These are phyloP conservation scores for Grosmannia huntii DNA, from an alignment of 2,329 filamentous ascomycete species.

Conservation along the genomic window DNA sequence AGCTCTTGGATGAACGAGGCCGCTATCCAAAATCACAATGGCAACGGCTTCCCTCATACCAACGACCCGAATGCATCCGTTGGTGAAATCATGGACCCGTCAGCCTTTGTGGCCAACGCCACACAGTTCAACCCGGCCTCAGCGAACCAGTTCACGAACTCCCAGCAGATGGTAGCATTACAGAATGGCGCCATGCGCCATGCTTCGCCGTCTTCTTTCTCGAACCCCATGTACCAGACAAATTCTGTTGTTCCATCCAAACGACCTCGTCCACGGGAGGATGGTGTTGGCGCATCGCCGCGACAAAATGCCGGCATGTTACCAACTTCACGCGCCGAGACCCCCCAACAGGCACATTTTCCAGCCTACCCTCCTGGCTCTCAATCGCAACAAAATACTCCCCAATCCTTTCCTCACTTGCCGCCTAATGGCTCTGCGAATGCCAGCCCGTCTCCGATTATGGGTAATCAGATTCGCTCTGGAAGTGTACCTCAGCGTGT, in stretches of 20 bases:
- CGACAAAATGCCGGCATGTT: constrained; percentile 61
- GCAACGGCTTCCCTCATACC: constrained; percentile 54
- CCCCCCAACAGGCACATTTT: constrained; percentile 67
- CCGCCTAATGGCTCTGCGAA: constrained; percentile 69
- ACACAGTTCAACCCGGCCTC: constrained; percentile 45
- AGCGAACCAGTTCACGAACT: constrained; percentile 40
- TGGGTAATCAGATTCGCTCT: constrained; percentile 65
- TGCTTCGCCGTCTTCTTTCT: constrained; percentile 63
- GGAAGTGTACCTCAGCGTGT: constrained; percentile 67
- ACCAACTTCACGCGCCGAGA: constrained; percentile 80
- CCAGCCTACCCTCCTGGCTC: constrained; percentile 55
- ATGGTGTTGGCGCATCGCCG: constrained; percentile 73
- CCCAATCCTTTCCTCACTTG: constrained; percentile 68
- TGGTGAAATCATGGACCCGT: constrained; percentile 51
- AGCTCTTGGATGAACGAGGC: constrained; percentile 63
- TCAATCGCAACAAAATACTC: constrained; percentile 48
- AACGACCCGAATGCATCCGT: constrained; percentile 41
- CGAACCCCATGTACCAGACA: constrained; percentile 69
- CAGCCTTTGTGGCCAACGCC: constrained; percentile 47
- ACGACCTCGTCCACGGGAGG: constrained; percentile 67
- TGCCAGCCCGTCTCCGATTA: constrained; percentile 84
- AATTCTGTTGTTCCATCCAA: constrained; percentile 85
- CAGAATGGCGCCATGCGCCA: constrained; percentile 78
- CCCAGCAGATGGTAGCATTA: constrained; percentile 49
- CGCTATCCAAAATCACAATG: constrained; percentile 56